Evolutionary conservation across 2,329 filamentous ascomycete species (phyloP).

Genomic region (Penicillium sp.): DNA sequence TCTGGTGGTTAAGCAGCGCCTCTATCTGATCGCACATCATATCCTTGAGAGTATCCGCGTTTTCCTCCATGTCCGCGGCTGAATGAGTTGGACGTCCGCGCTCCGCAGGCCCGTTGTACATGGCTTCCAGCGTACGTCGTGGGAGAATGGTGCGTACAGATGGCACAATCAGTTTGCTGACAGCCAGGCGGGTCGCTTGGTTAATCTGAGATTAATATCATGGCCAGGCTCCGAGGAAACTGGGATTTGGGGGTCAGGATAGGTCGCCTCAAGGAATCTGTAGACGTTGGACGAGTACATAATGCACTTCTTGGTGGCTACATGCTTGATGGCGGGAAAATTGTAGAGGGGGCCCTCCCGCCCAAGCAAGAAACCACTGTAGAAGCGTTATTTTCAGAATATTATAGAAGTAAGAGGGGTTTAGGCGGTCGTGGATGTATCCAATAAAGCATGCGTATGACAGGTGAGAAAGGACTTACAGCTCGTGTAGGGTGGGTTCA

Average conservation of each 20-base stretch:
- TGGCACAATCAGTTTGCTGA: no score
- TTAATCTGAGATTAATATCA: no score
- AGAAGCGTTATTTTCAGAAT: background rate
- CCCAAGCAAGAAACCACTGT: constrained; percentile 27
- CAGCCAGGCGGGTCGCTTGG: no score
- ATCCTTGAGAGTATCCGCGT: no score
- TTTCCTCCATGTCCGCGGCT: no score
- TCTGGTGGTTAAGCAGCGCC: no score
- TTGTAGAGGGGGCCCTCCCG: constrained; percentile 35
- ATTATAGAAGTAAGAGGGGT: background rate
- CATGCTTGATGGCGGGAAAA: constrained; percentile 45
- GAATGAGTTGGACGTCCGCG: no score
- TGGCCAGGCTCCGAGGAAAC: constrained; percentile 34
- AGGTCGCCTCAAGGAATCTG: constrained; percentile 43
- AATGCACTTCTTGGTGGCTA: constrained; percentile 40
- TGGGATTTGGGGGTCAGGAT: constrained; percentile 37
- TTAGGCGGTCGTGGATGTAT: background rate
- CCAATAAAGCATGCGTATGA: background rate
- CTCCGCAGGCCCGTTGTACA: no score
- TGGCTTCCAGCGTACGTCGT: no score
- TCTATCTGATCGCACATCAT: no score
- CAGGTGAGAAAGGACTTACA: constrained; percentile 31
- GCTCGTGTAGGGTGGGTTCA: constrained; percentile 41
- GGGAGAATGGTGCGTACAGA: no score
- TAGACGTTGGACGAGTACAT: constrained; percentile 45